Conservation (phyloP, 2,329 filamentous ascomycete genomes). For the Fusarium coffeatum region DNA sequence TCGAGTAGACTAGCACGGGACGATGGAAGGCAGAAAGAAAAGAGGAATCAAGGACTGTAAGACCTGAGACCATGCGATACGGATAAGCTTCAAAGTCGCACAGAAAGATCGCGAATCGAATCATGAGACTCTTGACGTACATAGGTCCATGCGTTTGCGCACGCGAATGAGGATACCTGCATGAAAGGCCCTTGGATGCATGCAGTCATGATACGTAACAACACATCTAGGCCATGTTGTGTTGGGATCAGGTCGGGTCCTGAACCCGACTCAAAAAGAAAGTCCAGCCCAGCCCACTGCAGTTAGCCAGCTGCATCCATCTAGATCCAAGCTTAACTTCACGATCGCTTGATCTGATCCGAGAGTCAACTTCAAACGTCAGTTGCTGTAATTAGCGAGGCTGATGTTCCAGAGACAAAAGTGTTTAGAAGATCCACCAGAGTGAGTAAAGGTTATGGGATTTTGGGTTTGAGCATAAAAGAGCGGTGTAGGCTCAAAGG, state of each 20-base stretch:
- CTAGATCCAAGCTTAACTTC: conserved; percentile 17
- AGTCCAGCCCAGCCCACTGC: conserved; percentile 19
- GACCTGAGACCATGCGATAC: conserved; percentile 21
- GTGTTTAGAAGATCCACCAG: conserved; percentile 33
- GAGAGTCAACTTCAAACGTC: conserved; percentile 25
- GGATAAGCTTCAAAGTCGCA: conserved; percentile 30
- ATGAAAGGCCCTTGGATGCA: conserved; percentile 44
- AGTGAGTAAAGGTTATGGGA: conserved; percentile 30
- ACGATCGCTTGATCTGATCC: conserved; percentile 20
- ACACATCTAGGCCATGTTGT: conserved; percentile 22
- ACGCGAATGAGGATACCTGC: conserved; percentile 43
- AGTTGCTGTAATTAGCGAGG: conserved; percentile 2
- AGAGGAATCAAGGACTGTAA: conserved; percentile 24
- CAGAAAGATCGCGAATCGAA: conserved; percentile 36
- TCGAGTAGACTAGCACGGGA: not conserved
- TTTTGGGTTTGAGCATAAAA: conserved; percentile 42
- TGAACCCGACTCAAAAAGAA: conserved; percentile 30
- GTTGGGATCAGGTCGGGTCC: conserved; percentile 35
- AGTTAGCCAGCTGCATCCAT: conserved; percentile 29
- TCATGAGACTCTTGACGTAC: conserved; percentile 34
- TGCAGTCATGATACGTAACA: conserved; percentile 47
- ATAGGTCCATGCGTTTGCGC: conserved; percentile 36
- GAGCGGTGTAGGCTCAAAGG: conserved; percentile 44
- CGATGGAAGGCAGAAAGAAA: not conserved
- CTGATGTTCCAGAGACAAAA: conserved; percentile 32